Base-by-base conservation (phyloP, 1,284 basidiomycete genomes). In the Malassezia vespertilionis region DNA sequence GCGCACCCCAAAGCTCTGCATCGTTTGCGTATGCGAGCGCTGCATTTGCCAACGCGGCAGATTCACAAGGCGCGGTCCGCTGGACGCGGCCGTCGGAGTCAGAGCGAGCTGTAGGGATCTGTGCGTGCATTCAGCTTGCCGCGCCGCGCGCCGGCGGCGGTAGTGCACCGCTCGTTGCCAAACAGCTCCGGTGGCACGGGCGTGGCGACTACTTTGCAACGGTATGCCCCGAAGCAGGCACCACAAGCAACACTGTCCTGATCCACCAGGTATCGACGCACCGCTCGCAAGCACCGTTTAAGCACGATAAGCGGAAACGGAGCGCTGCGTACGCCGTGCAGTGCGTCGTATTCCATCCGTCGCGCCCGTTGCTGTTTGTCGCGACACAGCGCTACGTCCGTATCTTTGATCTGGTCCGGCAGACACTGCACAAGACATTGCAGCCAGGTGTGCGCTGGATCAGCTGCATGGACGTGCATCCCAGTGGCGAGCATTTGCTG, bases 381-480 rank as follows among this genome's bases (percentile, higher is more conserved):
- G 93, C 93, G 79, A 97, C 93, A 3, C 90, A 97, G 73, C 85
- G 90, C 65, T 91, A 95, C 71, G 83, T 99, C 57, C 80, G 90
- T 52, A 72, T 97, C 54, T 99, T 97, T 75, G 90, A 97, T 72
- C 78, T 99, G 21, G 82, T 86, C 30, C 86, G 85, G 58, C 93
- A 99, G 74, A 83, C 84, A 65, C 76, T 97, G 42, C 73, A 95
- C 61, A 93, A 90, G 75, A 95, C 90, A 18, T 75, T 97, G 39
- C 82, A 79, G 67, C 85, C 91, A 7, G 91, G 91, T 43, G 84
- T 91, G 61, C 83, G 81, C 72, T 97, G 91, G 91, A 95, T 99
- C 66, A 91, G 87, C 26, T 85, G 81, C 8, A 81, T 99, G 80
- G 89, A 95, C 71, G 79, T 99, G 17, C 93, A 99, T 73, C 86